phyloP scores from a whole-genome alignment of 257 asterid species.

The Salvia hispanica region DNA sequence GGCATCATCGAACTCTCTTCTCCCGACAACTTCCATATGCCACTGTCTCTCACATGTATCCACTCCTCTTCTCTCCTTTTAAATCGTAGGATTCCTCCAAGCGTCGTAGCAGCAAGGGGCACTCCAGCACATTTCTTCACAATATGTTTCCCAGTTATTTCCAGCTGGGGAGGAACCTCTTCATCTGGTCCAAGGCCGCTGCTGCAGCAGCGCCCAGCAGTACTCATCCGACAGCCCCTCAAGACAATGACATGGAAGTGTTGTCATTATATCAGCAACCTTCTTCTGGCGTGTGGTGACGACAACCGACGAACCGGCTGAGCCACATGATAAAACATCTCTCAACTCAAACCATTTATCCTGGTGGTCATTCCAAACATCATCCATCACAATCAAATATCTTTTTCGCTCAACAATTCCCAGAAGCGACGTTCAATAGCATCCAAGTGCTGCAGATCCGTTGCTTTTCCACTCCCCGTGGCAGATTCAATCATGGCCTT shows the following conservation, averaged over 20 bases:
- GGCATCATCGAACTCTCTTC: slow-evolving; percentile 1
- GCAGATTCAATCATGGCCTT: slow-evolving; percentile 32
- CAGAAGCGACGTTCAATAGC: slow-evolving; percentile 24
- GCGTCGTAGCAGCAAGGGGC: too few species aligned
- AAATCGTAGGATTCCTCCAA: slow-evolving; percentile 12
- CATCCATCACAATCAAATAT: slow-evolving; percentile 22
- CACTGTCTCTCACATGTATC: slow-evolving; percentile 31
- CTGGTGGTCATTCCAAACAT: slow-evolving; percentile 45
- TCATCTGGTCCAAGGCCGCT: slow-evolving; percentile 28
- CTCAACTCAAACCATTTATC: slow-evolving; percentile 35
- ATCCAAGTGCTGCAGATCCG: slow-evolving; percentile 21
- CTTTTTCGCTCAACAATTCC: slow-evolving; percentile 26
- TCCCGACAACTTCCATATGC: slow-evolving; percentile 30
- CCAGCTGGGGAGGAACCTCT: slow-evolving; percentile 37
- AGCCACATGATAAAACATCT: slow-evolving; percentile 28
- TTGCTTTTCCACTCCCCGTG: not conserved
- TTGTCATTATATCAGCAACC: slow-evolving; percentile 19
- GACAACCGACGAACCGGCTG: slow-evolving; percentile 29
- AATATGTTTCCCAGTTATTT: slow-evolving; percentile 24
- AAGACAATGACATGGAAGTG: slow-evolving; percentile 28
- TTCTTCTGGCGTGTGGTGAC: slow-evolving; percentile 34
- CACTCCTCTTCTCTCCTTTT: slow-evolving; percentile 33
- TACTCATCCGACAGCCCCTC: not conserved
- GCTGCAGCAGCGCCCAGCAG: slow-evolving; percentile 36
- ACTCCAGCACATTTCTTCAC: too few species aligned